Base-by-base conservation (phyloP, 306 rosid genomes). In the Abrus pulchellus region DNA sequence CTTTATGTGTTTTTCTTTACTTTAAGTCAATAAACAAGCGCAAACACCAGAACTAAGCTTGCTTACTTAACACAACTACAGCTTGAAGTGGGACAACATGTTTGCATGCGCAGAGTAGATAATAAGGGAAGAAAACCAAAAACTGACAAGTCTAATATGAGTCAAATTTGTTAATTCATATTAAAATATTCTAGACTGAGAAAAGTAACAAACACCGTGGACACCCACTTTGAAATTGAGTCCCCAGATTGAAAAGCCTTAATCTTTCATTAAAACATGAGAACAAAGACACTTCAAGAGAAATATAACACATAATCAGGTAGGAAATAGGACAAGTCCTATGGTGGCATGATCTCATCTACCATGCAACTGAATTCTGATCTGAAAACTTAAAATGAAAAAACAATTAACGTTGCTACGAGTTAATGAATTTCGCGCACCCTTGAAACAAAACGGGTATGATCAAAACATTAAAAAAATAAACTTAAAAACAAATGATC, bases 221-320 rank as follows among this genome's bases (percentile, higher is more conserved):
- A 66, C 45, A 57, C 71, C 80, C 75, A 65, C 62, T 54, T 54
- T 32, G 49, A 74, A 66, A 66, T 29, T 54, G 14, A 53, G 40
- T 54, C 53, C 75, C 72, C 55, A 38, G 20, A 40, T 59, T 54
- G 63, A 38, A 64, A 63, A 61, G 11, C 12, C 60, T 55, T 27
- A 45, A 54, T 69, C 67, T 74, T 72, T 53, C 67, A 74, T 56
- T 32, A 45, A 12, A 70, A 59, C 32, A 9, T 45, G n/a, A 64
- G 7, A 64, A 2, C 7, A 0, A 38, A 28, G 20, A 52, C 50
- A 36, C 40, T 36, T 0, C 40, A 36, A 0, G 3, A 36, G 40
- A 36, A 36, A 36, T 34, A 34, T 34, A 34, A 34, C 38, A 34
- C 38, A n/a, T 20, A 36, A 36, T 36, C 40, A 36, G 40, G 40